Evolutionary conservation across 495 filamentous ascomycete genomes (phyloP).

Genomic region (Penicillium waksmanii): DNA sequence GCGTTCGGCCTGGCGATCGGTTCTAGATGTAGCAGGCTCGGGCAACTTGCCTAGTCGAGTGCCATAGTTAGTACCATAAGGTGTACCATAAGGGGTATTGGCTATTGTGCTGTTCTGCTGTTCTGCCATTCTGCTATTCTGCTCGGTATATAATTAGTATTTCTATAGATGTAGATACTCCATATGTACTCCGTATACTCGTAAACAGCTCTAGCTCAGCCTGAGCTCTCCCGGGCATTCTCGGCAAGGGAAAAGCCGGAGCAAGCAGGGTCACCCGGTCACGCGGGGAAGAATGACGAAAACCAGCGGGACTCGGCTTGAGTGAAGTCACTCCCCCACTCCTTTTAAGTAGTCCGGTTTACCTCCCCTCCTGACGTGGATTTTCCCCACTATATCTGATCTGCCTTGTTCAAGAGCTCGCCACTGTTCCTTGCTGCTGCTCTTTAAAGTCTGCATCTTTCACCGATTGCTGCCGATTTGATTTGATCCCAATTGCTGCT

Average conservation of each 20-base stretch:
- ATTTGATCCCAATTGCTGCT: not conserved
- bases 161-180: too few species aligned
- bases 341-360: slow-evolving; percentile 28
- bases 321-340: slow-evolving; percentile 21
- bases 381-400: slow-evolving; percentile 13
- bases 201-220: too few species aligned
- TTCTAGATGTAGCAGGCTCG: not conserved
- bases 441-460: not conserved
- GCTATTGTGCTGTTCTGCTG: not conserved
- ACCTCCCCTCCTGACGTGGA: slow-evolving; percentile 19
- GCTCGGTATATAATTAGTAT: too few species aligned
- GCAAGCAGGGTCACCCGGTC: slow-evolving; percentile 24
- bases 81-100: too few species aligned
- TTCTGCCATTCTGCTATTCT: not conserved
- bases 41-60: slow-evolving; percentile 1
- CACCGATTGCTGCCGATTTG: not conserved
- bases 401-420: slow-evolving; percentile 13
- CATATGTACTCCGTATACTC: too few species aligned
- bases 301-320: slow-evolving; percentile 14
- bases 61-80: too few species aligned
- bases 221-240: slow-evolving; percentile 1
- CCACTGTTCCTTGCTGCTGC: slow-evolving; percentile 7
- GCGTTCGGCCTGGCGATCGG: slow-evolving; percentile 1
- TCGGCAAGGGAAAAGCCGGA: slow-evolving; percentile 26
- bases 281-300: slow-evolving; percentile 32